Conservation (phyloP, 495 filamentous ascomycete genomes). For the Annulohypoxylon nitens region DNA sequence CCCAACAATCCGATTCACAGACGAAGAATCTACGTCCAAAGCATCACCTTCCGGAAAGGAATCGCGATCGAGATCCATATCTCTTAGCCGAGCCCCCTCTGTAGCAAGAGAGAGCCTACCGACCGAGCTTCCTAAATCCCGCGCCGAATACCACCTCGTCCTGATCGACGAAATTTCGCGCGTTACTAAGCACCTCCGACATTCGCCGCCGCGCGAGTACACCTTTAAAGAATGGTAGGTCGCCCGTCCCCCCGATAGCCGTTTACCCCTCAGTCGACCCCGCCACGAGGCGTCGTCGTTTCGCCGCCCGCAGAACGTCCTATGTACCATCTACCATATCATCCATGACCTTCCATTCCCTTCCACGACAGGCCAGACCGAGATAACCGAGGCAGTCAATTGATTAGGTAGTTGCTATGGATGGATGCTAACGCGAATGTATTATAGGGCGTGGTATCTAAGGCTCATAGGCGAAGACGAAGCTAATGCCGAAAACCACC, state of each 20-base stretch:
- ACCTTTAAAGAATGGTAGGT: slow-evolving; percentile 79
- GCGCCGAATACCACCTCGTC: slow-evolving; percentile 72
- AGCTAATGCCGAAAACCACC: slow-evolving; percentile 59
- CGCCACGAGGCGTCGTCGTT: slow-evolving; percentile 1
- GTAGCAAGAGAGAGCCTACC: slow-evolving; percentile 46
- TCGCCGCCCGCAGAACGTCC: slow-evolving; percentile 1
- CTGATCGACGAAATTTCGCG: slow-evolving; percentile 76
- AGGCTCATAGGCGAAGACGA: slow-evolving; percentile 80
- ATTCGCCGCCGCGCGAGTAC: slow-evolving; percentile 74
- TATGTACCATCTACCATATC: neutral
- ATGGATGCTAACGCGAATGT: slow-evolving; percentile 13
- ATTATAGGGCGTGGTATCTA: slow-evolving; percentile 73
- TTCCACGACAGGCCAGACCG: no score
- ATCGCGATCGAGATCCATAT: slow-evolving; percentile 47
- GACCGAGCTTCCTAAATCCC: slow-evolving; percentile 49
- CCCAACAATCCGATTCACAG: neutral
- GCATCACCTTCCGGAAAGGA: neutral
- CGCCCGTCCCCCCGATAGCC: neutral
- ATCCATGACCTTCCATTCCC: neutral
- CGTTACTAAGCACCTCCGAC: slow-evolving; percentile 73
- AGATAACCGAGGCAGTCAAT: no score
- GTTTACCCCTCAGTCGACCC: neutral
- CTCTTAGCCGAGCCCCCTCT: slow-evolving; percentile 47
- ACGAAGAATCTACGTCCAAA: slow-evolving; percentile 2
- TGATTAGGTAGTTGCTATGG: no score